Conservation (phyloP, 257 asterid genomes). For the Phtheirospermum japonicum region DNA sequence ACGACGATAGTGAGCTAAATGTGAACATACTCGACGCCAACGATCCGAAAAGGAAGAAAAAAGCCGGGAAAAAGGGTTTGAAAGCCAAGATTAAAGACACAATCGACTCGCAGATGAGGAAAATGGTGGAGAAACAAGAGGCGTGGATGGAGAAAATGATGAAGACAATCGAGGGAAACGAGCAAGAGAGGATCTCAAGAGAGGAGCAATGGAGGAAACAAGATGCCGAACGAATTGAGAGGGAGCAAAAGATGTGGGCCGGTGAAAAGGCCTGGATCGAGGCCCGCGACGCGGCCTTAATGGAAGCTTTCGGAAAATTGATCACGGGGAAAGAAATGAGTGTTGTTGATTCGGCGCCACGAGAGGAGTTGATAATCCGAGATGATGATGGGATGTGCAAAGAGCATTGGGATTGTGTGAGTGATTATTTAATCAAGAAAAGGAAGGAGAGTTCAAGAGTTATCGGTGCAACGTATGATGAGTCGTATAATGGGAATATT, state of each 20-base stretch:
- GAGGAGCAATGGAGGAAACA: slow-evolving; percentile 82
- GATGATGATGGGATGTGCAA: not conserved
- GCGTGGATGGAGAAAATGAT: slow-evolving; percentile 77
- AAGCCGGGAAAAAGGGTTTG: slow-evolving; percentile 42
- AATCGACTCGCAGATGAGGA: slow-evolving; percentile 62
- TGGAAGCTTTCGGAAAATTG: slow-evolving; percentile 49
- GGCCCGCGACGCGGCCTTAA: slow-evolving; percentile 55
- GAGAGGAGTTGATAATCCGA: not conserved
- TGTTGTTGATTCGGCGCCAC: not conserved
- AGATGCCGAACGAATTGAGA: slow-evolving; percentile 58
- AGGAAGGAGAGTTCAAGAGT: not conserved
- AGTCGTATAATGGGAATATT: not conserved
- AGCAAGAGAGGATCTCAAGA: slow-evolving; percentile 56
- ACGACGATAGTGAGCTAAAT: slow-evolving; percentile 34
- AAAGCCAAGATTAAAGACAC: slow-evolving; percentile 64
- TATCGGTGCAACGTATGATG: not conserved
- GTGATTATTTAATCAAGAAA: not conserved
- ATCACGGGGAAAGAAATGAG: slow-evolving; percentile 37
- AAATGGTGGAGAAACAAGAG: slow-evolving; percentile 71
- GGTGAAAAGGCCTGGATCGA: slow-evolving; percentile 74
- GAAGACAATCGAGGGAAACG: slow-evolving; percentile 61
- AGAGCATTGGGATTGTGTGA: not conserved
- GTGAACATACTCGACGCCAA: not conserved
- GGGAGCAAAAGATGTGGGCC: slow-evolving; percentile 72
- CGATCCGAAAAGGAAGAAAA: slow-evolving; percentile 30